Conservation (phyloP, 1,284 basidiomycete species). For the Coniferiporia weirii region DNA sequence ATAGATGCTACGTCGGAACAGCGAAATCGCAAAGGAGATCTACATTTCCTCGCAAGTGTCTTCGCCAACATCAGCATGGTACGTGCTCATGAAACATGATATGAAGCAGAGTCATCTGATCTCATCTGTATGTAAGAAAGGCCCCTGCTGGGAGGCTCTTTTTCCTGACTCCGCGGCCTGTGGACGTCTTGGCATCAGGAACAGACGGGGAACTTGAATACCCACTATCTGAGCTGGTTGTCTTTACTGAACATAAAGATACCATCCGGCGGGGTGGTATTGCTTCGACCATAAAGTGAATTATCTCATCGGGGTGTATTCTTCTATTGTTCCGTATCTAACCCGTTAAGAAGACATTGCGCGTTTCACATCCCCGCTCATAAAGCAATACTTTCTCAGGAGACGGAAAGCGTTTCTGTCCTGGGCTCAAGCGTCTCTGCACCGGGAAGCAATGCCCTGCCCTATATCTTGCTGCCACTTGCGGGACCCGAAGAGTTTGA, state of each 20-base stretch:
- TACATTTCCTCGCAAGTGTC: conserved; percentile 88
- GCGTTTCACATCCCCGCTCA: conserved; percentile 67
- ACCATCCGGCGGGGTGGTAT: conserved; percentile 83
- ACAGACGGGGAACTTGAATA: conserved; percentile 52
- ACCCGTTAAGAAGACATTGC: conserved; percentile 56
- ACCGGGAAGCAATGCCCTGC: conserved; percentile 78
- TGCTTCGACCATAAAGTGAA: conserved; percentile 80
- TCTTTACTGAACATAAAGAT: conserved; percentile 87
- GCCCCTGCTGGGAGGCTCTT: conserved; percentile 59
- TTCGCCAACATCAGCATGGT: conserved; percentile 88
- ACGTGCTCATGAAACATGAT: conserved; percentile 26
- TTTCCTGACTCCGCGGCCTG: conserved; percentile 62
- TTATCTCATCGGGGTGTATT: conserved; percentile 7
- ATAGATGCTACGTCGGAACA: conserved; percentile 40
- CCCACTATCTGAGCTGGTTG: conserved; percentile 73
- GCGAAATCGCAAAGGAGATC: conserved; percentile 61
- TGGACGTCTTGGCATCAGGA: conserved; percentile 33
- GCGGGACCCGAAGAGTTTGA: conserved; percentile 95
- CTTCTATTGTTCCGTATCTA: conserved; percentile 11
- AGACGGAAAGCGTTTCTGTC: conserved; percentile 42
- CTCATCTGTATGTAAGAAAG: conserved; percentile 31
- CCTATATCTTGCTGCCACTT: conserved; percentile 83
- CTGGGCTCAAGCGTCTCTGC: conserved; percentile 54
- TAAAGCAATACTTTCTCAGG: conserved; percentile 62
- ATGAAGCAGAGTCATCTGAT: not conserved